Conservation (phyloP, 129 eudicot species). For the Lactuca sativa region DNA sequence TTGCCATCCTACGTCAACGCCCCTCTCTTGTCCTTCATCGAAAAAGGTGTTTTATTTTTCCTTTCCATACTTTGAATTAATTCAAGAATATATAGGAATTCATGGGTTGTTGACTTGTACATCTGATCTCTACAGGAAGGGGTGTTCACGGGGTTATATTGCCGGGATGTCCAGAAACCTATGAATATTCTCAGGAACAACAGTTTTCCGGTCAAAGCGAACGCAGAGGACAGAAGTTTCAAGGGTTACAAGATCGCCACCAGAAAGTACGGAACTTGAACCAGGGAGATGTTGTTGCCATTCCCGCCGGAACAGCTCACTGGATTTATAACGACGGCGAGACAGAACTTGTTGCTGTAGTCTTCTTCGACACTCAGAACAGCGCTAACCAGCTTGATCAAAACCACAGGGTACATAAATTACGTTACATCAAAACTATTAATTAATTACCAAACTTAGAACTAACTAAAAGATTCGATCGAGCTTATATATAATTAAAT, state of each 20-base stretch:
- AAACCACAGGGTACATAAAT: conserved; percentile 41
- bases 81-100: background rate
- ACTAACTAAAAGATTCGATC: too few relatives aligned
- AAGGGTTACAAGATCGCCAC: conserved; percentile 41
- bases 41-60: conserved; percentile 29
- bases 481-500: too few relatives aligned
- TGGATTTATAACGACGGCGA: conserved; percentile 71
- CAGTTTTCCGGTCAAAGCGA: conserved; percentile 10
- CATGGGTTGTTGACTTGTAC: background rate
- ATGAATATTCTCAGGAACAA: conserved; percentile 40
- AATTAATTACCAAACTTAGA: background rate
- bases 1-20: conserved; percentile 61
- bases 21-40: conserved; percentile 49
- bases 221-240: conserved; percentile 18
- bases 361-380: conserved; percentile 46
- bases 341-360: conserved; percentile 42
- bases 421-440: background rate
- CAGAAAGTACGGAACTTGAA: conserved; percentile 48
- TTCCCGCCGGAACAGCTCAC: conserved; percentile 64
- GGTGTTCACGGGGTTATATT: conserved; percentile 47
- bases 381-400: conserved; percentile 62
- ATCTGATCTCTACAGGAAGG: conserved; percentile 34
- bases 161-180: conserved; percentile 70
- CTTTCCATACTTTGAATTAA: background rate
- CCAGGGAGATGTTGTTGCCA: conserved; percentile 54